Conservation (phyloP, 2,329 filamentous ascomycete genomes). For the Penicillium sp. region DNA sequence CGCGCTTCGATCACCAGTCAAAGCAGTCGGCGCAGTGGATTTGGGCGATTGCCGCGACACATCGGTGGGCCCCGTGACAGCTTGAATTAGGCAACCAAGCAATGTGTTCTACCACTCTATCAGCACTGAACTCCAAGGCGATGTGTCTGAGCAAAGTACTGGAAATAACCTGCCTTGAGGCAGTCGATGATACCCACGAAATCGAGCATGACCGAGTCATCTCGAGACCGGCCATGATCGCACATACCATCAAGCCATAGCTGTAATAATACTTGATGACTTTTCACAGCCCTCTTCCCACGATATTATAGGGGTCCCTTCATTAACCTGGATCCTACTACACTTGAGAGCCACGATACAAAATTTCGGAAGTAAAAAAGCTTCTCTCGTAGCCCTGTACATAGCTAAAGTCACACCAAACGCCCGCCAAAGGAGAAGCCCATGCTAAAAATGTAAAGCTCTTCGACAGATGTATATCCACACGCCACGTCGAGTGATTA, state of each 20-base stretch:
- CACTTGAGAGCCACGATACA: too few species aligned
- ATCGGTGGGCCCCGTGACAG: constrained; percentile 49
- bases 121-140: not conserved
- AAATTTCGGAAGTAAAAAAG: not conserved
- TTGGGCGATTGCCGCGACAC: constrained; percentile 42
- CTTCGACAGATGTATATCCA: not conserved
- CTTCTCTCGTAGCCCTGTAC: not conserved
- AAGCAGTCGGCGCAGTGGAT: constrained; percentile 32
- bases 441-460: not conserved
- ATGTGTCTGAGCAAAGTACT: not conserved
- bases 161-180: not conserved
- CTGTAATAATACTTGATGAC: too few species aligned
- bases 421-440: constrained; percentile 6
- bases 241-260: too few species aligned
- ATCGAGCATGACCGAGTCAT: constrained; percentile 7
- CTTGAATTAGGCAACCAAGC: constrained; percentile 45
- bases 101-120: not conserved
- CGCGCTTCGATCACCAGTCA: constrained; percentile 34
- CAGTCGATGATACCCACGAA: constrained; percentile 41
- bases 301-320: too few species aligned
- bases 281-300: too few species aligned
- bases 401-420: constrained; percentile 4
- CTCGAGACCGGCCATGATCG: not conserved
- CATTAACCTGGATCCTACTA: too few species aligned
- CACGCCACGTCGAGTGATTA: not conserved